Evolutionary conservation across 139 green algal genomes (phyloP).

Genomic region (Klebsormidium nitens): DNA sequence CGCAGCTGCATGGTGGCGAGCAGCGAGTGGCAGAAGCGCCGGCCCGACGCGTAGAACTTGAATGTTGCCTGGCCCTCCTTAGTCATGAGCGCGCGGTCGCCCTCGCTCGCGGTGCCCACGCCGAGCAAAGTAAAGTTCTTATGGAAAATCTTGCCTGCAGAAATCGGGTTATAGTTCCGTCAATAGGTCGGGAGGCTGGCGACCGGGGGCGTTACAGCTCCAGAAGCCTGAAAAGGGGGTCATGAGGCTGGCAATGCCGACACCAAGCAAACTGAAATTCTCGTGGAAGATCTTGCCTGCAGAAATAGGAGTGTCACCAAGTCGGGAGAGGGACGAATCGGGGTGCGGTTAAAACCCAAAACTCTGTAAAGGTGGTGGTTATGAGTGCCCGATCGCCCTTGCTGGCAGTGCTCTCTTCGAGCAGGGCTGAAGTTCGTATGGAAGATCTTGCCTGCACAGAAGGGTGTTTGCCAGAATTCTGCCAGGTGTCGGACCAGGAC

Average conservation of each 20-base stretch:
- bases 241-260: background rate
- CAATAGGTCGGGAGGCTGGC: too few relatives aligned
- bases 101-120: background rate
- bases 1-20: slow-evolving; percentile 31
- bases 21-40: slow-evolving; percentile 33
- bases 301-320: too few relatives aligned
- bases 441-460: slow-evolving; percentile 15
- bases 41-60: slow-evolving; percentile 35
- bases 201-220: too few relatives aligned
- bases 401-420: background rate
- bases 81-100: background rate
- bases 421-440: slow-evolving; percentile 36
- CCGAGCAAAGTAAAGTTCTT: slow-evolving; percentile 37
- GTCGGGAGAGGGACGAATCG: too few relatives aligned
- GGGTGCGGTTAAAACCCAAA: too few relatives aligned
- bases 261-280: slow-evolving; percentile 32
- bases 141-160: slow-evolving; percentile 19
- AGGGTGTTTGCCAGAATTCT: too few relatives aligned
- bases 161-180: too few relatives aligned
- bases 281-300: slow-evolving; percentile 27
- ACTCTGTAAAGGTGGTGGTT: too few relatives aligned
- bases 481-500: too few relatives aligned
- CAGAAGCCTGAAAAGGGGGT: too few relatives aligned
- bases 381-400: background rate
- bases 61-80: slow-evolving; percentile 26